Percentiles rank a stretch among this genome's conserved stretches.
Evolutionary conservation across 1,284 basidiomycete genomes (phyloP).

Genomic region (Tremellales sp.): DNA sequence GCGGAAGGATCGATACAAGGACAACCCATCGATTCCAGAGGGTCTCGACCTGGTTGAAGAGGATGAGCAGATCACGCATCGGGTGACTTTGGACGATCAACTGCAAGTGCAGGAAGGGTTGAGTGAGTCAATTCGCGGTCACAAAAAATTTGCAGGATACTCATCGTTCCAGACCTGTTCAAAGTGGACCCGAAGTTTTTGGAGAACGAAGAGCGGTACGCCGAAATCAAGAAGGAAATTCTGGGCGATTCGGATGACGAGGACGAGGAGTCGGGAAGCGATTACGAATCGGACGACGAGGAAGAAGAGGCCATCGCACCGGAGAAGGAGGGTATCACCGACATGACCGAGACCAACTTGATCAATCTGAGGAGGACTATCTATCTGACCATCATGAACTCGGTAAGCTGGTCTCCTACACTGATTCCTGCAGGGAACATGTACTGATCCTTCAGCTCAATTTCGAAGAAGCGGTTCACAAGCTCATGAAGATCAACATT

Average conservation of each 20-base stretch:
- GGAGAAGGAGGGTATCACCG: conserved; percentile 84
- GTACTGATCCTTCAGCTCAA: conserved; percentile 56
- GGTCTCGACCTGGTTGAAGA: conserved; percentile 95
- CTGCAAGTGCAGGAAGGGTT: conserved; percentile 89
- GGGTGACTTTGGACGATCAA: conserved; percentile 86
- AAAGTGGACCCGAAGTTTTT: conserved; percentile 85
- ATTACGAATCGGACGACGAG: conserved; percentile 60
- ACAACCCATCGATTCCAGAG: conserved; percentile 90
- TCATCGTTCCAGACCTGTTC: conserved; percentile 92
- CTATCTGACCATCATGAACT: conserved; percentile 98
- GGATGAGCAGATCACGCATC: conserved; percentile 94
- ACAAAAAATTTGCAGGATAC: too few relatives aligned
- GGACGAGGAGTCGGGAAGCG: conserved; percentile 64
- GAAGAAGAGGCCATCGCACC: conserved; percentile 60
- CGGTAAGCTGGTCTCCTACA: conserved; percentile 47
- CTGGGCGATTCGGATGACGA: conserved; percentile 62
- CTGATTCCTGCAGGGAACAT: neutral
- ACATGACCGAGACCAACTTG: conserved; percentile 90
- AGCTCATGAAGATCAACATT: conserved; percentile 88
- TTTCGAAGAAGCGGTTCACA: conserved; percentile 98
- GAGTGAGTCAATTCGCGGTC: conserved; percentile 62
- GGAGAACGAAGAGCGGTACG: conserved; percentile 92
- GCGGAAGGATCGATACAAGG: conserved; percentile 96
- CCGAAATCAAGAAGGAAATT: conserved; percentile 87
- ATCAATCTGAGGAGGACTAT: conserved; percentile 92